phyloP scores from a whole-genome alignment of 768 basidiomycete genomes.

The Mycena alexandri region DNA sequence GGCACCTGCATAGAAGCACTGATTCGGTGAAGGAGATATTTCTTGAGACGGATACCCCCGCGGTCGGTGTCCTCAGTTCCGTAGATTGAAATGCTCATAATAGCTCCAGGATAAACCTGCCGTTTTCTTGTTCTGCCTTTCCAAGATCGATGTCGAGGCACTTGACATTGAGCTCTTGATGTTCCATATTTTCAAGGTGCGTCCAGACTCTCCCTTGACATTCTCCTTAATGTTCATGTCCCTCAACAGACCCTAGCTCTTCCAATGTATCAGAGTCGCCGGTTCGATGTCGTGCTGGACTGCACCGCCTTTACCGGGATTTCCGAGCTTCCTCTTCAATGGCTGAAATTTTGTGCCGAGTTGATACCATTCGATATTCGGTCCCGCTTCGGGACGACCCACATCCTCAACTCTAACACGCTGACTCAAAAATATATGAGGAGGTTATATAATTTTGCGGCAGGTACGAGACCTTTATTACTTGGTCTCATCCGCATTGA shows the following conservation, averaged over 20 bases:
- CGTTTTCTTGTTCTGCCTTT: conserved; percentile 74
- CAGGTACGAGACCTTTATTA: conserved; percentile 49
- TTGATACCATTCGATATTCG: conserved; percentile 80
- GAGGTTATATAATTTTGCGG: conserved; percentile 79
- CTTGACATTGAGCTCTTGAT: conserved; percentile 84
- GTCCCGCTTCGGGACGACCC: conserved; percentile 67
- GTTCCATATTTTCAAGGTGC: conserved; percentile 82
- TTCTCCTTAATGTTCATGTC: neutral
- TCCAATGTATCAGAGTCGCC: conserved; percentile 58
- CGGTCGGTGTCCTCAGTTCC: conserved; percentile 50
- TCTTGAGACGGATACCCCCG: conserved; percentile 61
- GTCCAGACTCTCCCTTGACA: conserved; percentile 26
- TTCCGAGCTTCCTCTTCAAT: conserved; percentile 85
- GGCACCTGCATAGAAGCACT: conserved; percentile 70
- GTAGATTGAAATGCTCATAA: conserved; percentile 8
- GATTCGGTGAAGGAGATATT: conserved; percentile 78
- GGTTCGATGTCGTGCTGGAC: conserved; percentile 83
- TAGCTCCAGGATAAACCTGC: conserved; percentile 57
- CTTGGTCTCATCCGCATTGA: conserved; percentile 4
- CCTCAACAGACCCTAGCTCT: conserved; percentile 62
- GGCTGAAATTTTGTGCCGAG: conserved; percentile 84
- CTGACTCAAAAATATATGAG: conserved; percentile 81
- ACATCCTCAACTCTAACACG: conserved; percentile 81
- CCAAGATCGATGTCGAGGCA: conserved; percentile 82
- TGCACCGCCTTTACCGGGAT: conserved; percentile 82